Evolutionary conservation across 2,329 filamentous ascomycete species (phyloP), one percentile per base, ranked within the genome.

Genomic region (Diplocarpon mali): DNA sequence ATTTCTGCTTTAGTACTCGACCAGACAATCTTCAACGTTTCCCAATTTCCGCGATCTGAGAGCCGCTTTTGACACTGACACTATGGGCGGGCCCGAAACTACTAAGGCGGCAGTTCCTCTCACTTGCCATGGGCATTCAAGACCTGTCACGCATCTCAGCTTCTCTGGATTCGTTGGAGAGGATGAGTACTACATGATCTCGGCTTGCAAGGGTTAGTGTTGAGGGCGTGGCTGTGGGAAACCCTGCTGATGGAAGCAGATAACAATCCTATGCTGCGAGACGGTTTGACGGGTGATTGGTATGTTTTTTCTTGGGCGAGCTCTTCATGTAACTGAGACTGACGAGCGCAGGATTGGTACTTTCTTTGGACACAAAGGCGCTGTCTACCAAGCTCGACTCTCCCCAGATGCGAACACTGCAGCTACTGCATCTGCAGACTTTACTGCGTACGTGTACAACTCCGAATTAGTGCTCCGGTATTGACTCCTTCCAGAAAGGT

Each of bases 291-390:
- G 38, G 92, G 92, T 47, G 89, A 95, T 65, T 95, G 89, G 85
- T 85, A 69, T 48, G 71, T 55, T 38, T 13, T 38, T 14, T 40
- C 48, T 35, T 44, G 29, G 30, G 29, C 38, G 10, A 12, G 34
- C 15, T 14, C 4, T 10, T 4, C 15, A 42, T 16, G 20, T 27
- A 17, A 24, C 27, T 17, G 10, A 38, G 56, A 41, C 47, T 59
- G 53, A 57, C 38, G 51, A 7, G 46, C 30, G 31, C 46, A 78
- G 75, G 85, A 96, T 96, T 57, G 92, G 92, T 39, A 96, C 92
- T 31, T 96, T 96, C 63, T 83, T 98, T 58, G 92, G 92, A 34
- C 92, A 98, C 70, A 96, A 98, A 68, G 92, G 92, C 51, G 92
- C 92, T 31, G 90, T 96, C 48, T 98, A 92, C 88, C 89, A 95